A percentile compares a stretch with the other conserved stretches of the same genome.
These are phyloP conservation scores for Thielaviopsis musarum DNA, from an alignment of 2,329 filamentous ascomycete species.

Conservation along the genomic window DNA sequence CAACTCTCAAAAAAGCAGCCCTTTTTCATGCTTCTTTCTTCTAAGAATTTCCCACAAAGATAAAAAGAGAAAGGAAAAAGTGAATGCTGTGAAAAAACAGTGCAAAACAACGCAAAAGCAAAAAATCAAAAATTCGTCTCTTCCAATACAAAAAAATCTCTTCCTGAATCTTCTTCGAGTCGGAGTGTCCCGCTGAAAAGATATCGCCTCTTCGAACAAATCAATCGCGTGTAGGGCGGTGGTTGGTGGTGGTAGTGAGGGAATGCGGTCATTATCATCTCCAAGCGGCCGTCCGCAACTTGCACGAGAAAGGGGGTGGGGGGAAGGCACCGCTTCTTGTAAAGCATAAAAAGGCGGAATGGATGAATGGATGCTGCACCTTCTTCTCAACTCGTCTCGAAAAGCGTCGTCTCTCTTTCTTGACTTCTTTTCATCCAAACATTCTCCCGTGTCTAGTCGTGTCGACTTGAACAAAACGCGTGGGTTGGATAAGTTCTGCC, in stretches of 20 bases:
- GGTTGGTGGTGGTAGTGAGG: background rate
- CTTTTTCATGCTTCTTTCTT: background rate
- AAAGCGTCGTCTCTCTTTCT: too few species aligned
- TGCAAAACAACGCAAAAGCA: background rate
- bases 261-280: too few species aligned
- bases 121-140: slow-evolving; percentile 3
- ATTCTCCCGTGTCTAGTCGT: too few species aligned
- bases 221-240: background rate
- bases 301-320: too few species aligned
- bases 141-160: background rate
- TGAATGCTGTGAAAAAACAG: slow-evolving; percentile 6
- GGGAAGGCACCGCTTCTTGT: too few species aligned
- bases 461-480: too few species aligned
- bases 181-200: background rate
- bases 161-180: background rate
- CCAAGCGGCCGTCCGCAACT: too few species aligned
- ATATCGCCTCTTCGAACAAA: background rate
- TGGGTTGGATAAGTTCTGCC: too few species aligned
- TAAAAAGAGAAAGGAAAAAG: slow-evolving; percentile 15
- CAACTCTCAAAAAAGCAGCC: background rate
- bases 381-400: too few species aligned
- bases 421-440: too few species aligned
- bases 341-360: too few species aligned
- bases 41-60: background rate
- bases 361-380: too few species aligned